These are phyloP conservation scores for Daphne laureola DNA, from an alignment of 441 rosid species.

Conservation along the genomic window DNA sequence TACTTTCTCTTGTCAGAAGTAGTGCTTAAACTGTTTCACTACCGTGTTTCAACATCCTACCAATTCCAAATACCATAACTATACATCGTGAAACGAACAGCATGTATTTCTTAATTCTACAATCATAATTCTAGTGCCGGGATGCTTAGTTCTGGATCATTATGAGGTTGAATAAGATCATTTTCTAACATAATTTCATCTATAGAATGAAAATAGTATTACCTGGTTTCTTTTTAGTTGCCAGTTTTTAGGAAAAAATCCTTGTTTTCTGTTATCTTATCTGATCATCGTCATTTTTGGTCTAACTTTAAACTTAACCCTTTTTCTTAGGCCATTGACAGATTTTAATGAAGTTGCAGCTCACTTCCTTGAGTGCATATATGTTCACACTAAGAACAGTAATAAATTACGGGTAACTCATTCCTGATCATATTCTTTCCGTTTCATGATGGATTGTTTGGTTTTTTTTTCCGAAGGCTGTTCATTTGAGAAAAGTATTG, in stretches of 20 bases:
- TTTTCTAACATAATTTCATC: not conserved
- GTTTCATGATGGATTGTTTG: not conserved
- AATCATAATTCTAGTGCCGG: not conserved
- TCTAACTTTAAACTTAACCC: constrained; percentile 13
- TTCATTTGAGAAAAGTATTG: no score
- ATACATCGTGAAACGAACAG: no score
- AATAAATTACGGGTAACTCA: constrained; percentile 52
- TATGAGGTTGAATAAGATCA: not conserved
- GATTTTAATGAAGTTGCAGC: constrained; percentile 81
- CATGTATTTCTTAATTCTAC: no score
- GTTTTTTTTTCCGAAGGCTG: not conserved
- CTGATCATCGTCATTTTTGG: constrained; percentile 2
- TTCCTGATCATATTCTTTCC: constrained; percentile 6
- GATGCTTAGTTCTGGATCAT: not conserved
- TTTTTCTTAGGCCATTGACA: constrained; percentile 58
- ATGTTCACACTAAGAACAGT: constrained; percentile 71
- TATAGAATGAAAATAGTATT: not conserved
- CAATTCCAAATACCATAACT: no score
- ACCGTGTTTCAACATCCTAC: no score
- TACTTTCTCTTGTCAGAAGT: no score
- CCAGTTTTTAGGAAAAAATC: not conserved
- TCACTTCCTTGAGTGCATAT: constrained; percentile 86
- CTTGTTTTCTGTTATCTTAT: constrained; percentile 3
- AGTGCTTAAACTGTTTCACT: no score
- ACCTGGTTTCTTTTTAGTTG: not conserved